phyloP scores from a whole-genome alignment of 2,329 filamentous ascomycete species.

The Hypoxylon sp. region DNA sequence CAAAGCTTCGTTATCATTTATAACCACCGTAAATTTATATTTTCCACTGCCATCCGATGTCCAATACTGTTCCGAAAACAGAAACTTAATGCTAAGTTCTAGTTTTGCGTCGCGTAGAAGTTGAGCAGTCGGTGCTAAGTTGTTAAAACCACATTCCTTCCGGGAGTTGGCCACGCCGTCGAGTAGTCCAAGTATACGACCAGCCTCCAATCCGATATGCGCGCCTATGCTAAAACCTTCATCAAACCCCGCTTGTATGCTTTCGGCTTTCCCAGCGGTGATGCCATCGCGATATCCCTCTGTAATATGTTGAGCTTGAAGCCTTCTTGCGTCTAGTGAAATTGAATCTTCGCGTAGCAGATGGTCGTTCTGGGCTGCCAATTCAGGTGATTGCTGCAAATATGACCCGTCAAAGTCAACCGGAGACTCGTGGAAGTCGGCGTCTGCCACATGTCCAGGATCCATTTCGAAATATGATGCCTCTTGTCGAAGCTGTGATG shows the following conservation, averaged over 20 bases:
- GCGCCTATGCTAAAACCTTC: slow-evolving; percentile 90
- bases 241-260: slow-evolving; percentile 91
- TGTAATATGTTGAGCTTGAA: slow-evolving; percentile 83
- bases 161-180: slow-evolving; percentile 76
- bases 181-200: slow-evolving; percentile 81
- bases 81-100: slow-evolving; percentile 72
- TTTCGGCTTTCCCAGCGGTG: slow-evolving; percentile 78
- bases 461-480: slow-evolving; percentile 20
- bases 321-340: slow-evolving; percentile 77
- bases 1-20: slow-evolving; percentile 51
- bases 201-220: slow-evolving; percentile 80
- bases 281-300: slow-evolving; percentile 94
- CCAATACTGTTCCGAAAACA: slow-evolving; percentile 79
- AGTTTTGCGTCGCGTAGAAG: slow-evolving; percentile 66
- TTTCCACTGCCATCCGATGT: slow-evolving; percentile 79
- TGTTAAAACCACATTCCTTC: slow-evolving; percentile 48
- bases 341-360: slow-evolving; percentile 52
- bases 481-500: neutral
- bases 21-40: slow-evolving; percentile 66
- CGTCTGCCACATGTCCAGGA: neutral
- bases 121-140: slow-evolving; percentile 46
- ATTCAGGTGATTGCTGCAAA: slow-evolving; percentile 16
- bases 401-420: slow-evolving; percentile 40
- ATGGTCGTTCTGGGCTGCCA: slow-evolving; percentile 15
- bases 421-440: too few relatives aligned